A percentile compares a stretch with the other conserved stretches of the same genome.
These are phyloP conservation scores for Passalora sequoiae DNA, from an alignment of 2,329 filamentous ascomycete genomes.

Conservation along the genomic window DNA sequence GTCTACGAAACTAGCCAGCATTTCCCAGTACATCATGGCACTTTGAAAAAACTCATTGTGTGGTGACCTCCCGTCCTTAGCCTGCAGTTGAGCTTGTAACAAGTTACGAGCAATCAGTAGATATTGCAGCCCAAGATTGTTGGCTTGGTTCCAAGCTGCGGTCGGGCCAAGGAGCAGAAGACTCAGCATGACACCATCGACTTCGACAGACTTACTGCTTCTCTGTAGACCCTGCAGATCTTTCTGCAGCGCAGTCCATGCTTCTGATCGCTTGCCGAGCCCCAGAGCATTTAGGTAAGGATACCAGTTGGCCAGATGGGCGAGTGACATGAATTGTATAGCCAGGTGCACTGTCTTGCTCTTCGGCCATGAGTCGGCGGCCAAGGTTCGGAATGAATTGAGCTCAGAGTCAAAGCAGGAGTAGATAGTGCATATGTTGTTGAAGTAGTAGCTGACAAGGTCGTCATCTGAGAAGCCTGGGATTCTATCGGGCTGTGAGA, in stretches of 20 bases:
- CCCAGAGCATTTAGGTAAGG: conserved; percentile 49
- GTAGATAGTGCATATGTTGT: conserved; percentile 56
- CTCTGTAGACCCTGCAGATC: conserved; percentile 44
- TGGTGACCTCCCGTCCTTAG: conserved; percentile 26
- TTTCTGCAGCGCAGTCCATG: conserved; percentile 47
- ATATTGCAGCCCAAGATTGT: conserved; percentile 51
- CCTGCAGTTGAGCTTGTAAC: conserved; percentile 41
- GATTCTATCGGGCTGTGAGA: conserved; percentile 24
- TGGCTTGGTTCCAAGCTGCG: conserved; percentile 56
- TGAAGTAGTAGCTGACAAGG: conserved; percentile 60
- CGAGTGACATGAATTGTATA: conserved; percentile 61
- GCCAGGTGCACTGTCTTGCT: conserved; percentile 46
- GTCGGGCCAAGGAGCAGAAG: conserved; percentile 56
- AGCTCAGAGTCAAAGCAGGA: conserved; percentile 60
- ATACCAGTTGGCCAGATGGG: conserved; percentile 55
- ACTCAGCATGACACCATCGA: conserved; percentile 47
- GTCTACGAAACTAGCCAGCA: conserved; percentile 52
- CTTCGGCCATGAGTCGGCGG: conserved; percentile 54
- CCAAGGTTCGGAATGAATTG: conserved; percentile 57
- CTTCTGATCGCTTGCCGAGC: conserved; percentile 49
- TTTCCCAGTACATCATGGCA: conserved; percentile 55
- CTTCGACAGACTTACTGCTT: conserved; percentile 41
- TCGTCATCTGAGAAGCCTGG: conserved; percentile 35
- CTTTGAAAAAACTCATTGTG: conserved; percentile 48
- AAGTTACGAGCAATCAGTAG: conserved; percentile 45